phyloP scores from a whole-genome alignment of 805 yeast species.

The Lipomyces oligophaga region DNA sequence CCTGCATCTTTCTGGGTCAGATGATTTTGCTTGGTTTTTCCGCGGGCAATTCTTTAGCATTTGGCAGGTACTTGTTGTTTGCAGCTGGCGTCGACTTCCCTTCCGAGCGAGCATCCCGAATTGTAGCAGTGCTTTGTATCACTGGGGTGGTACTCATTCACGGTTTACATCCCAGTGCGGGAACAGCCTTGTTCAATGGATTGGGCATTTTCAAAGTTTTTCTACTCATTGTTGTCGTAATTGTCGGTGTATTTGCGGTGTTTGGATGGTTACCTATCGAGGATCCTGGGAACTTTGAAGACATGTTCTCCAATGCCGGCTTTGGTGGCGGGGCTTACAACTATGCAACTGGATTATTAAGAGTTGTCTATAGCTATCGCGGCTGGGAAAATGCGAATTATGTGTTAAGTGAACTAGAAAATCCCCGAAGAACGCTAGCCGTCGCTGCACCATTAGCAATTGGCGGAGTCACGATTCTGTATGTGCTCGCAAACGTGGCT shows the following conservation, averaged over 20 bases:
- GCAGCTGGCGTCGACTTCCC: constrained; percentile 42
- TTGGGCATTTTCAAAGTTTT: constrained; percentile 54
- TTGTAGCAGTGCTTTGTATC: constrained; percentile 49
- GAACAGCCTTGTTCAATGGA: constrained; percentile 50
- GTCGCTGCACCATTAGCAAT: constrained; percentile 61
- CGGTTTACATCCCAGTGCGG: constrained; percentile 47
- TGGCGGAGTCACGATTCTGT: constrained; percentile 48
- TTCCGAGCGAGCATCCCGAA: constrained; percentile 40
- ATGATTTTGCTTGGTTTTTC: constrained; percentile 58
- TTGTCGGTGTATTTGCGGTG: constrained; percentile 46
- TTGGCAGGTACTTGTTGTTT: constrained; percentile 55
- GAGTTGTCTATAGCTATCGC: constrained; percentile 60
- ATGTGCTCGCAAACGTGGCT: constrained; percentile 55
- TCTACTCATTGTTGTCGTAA: constrained; percentile 48
- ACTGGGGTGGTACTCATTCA: constrained; percentile 49
- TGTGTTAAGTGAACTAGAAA: constrained; percentile 54
- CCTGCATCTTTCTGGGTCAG: constrained; percentile 49
- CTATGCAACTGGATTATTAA: constrained; percentile 53
- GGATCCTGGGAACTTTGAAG: constrained; percentile 39
- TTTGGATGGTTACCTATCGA: constrained; percentile 37
- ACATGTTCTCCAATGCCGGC: constrained; percentile 43
- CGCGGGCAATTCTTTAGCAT: constrained; percentile 61
- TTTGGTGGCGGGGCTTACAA: constrained; percentile 48
- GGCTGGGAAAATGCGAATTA: constrained; percentile 72
- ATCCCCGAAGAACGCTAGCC: constrained; percentile 55